phyloP scores from a whole-genome alignment of 441 rosid genomes.

The Erodium texanum region DNA sequence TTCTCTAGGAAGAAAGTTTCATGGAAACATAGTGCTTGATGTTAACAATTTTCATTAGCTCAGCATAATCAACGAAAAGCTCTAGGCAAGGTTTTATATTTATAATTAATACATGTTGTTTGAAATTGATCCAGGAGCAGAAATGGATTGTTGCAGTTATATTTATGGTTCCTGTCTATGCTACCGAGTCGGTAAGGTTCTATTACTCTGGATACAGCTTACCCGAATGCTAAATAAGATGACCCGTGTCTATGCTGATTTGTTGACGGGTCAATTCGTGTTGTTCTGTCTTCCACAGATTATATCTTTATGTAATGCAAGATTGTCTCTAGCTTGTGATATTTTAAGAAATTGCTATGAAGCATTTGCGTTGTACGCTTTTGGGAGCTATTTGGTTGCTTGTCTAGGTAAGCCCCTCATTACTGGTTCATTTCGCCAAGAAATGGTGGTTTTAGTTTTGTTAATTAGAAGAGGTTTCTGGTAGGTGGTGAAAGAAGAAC shows the following conservation, averaged over 20 bases:
- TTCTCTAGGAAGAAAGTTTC: neutral
- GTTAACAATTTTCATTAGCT: neutral
- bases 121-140: constrained; percentile 51
- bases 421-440: neutral
- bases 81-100: too few species aligned
- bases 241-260: neutral
- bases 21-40: neutral
- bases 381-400: constrained; percentile 82
- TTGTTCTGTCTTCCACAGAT: constrained; percentile 29
- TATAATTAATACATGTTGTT: neutral
- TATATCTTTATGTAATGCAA: constrained; percentile 55
- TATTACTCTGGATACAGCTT: neutral
- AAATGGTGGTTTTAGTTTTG: too few species aligned
- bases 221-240: neutral
- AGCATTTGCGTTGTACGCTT: constrained; percentile 83
- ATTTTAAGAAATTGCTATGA: constrained; percentile 78
- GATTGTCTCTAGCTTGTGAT: constrained; percentile 64
- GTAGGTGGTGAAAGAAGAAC: constrained; percentile 73
- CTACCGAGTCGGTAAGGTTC: constrained; percentile 65
- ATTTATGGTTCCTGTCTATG: constrained; percentile 88
- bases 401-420: constrained; percentile 54
- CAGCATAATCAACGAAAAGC: neutral
- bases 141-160: constrained; percentile 75
- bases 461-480: neutral
- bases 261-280: neutral